Conservation (phyloP, 2,329 filamentous ascomycete species). For the Fusarium sp. region DNA sequence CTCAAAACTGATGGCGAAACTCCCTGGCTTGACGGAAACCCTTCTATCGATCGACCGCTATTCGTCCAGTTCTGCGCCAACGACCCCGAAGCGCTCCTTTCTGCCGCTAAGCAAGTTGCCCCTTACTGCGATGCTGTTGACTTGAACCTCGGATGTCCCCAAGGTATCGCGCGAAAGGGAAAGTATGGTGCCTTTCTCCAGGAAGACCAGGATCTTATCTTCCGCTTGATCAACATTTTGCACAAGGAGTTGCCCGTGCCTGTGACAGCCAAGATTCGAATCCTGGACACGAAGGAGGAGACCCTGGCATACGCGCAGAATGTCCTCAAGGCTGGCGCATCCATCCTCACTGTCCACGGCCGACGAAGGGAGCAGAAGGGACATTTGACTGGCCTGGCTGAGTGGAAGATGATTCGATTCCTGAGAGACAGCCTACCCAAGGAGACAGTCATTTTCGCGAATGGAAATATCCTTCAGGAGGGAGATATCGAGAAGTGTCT, state of each 20-base stretch:
- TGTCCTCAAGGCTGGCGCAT: slow-evolving; percentile 87
- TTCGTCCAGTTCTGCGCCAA: slow-evolving; percentile 98
- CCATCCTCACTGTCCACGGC: slow-evolving; percentile 92
- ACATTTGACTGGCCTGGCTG: slow-evolving; percentile 90
- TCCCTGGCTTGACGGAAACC: slow-evolving; percentile 85
- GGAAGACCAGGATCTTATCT: slow-evolving; percentile 87
- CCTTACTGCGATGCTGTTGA: slow-evolving; percentile 96
- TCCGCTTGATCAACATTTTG: slow-evolving; percentile 82
- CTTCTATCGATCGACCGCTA: slow-evolving; percentile 82
- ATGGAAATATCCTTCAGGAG: slow-evolving; percentile 89
- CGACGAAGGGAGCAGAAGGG: slow-evolving; percentile 92
- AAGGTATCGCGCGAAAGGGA: slow-evolving; percentile 91
- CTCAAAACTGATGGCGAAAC: slow-evolving; percentile 50
- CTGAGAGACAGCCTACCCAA: slow-evolving; percentile 82
- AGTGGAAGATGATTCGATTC: slow-evolving; percentile 87
- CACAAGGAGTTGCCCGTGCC: slow-evolving; percentile 82
- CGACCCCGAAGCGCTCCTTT: slow-evolving; percentile 80
- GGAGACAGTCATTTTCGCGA: slow-evolving; percentile 95
- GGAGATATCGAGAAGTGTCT: slow-evolving; percentile 82
- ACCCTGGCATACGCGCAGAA: slow-evolving; percentile 90
- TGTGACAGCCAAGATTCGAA: slow-evolving; percentile 93
- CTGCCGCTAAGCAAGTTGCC: slow-evolving; percentile 79
- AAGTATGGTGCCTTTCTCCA: slow-evolving; percentile 95
- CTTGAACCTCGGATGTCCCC: slow-evolving; percentile 93
- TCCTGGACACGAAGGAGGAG: slow-evolving; percentile 85